phyloP scores from a whole-genome alignment of 139 green algal species.

The Zygnema circumcarinatum region DNA sequence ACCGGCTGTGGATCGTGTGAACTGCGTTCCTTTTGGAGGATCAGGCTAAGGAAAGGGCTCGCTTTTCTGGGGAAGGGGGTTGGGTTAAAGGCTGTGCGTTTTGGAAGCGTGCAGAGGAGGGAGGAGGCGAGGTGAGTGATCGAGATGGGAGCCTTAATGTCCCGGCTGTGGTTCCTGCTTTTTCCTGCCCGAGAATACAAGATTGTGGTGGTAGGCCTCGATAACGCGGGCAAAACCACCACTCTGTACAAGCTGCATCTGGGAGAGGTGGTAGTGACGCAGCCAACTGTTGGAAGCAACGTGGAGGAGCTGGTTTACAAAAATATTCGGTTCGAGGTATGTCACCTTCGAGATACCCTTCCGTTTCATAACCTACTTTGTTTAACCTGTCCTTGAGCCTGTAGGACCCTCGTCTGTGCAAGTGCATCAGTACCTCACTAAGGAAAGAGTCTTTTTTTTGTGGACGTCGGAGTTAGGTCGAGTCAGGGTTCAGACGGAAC shows the following conservation, averaged over 20 bases:
- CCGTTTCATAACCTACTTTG: neutral
- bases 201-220: constrained; percentile 85
- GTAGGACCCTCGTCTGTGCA: neutral
- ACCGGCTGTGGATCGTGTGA: no score
- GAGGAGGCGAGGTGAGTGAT: neutral
- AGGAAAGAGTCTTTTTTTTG: neutral
- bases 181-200: constrained; percentile 86
- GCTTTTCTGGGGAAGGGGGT: no score
- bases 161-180: constrained; percentile 67
- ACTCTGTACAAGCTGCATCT: constrained; percentile 89
- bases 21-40: no score
- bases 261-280: constrained; percentile 81
- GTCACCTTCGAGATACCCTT: constrained; percentile 30
- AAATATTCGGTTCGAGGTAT: constrained; percentile 82
- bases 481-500: no score
- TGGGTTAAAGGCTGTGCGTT: no score
- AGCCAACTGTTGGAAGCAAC: constrained; percentile 88
- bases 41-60: no score
- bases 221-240: constrained; percentile 95
- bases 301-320: constrained; percentile 84
- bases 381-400: no score
- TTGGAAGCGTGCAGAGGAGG: no score
- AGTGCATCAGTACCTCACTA: neutral
- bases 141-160: constrained; percentile 67
- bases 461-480: no score